These are phyloP conservation scores for Aspergillus oerlinghausenensis DNA, from an alignment of 2,329 filamentous ascomycete genomes.

Conservation along the genomic window DNA sequence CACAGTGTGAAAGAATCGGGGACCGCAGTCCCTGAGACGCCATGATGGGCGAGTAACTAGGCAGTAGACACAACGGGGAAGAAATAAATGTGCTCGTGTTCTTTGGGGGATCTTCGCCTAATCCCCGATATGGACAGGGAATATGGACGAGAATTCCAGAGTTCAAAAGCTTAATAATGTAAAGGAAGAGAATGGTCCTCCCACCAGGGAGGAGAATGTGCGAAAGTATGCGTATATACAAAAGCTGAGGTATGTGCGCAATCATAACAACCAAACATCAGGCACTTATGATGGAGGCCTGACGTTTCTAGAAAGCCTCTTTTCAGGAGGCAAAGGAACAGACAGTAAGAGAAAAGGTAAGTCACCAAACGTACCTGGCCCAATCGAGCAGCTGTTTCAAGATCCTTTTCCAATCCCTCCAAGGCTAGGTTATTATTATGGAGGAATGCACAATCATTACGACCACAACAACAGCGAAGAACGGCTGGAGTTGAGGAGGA, in stretches of 20 bases:
- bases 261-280: constrained; percentile 3
- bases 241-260: not conserved
- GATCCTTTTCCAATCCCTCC: constrained; percentile 78
- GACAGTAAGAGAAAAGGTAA: constrained; percentile 8
- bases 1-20: constrained; percentile 25
- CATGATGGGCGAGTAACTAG: constrained; percentile 13
- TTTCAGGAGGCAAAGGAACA: not conserved
- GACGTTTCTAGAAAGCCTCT: not conserved
- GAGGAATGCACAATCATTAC: constrained; percentile 71
- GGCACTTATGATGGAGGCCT: not conserved
- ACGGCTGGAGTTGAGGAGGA: constrained; percentile 21
- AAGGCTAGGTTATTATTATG: constrained; percentile 74
- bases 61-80: not conserved
- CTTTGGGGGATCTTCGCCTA: not conserved
- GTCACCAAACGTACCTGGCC: constrained; percentile 73
- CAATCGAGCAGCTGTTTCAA: constrained; percentile 77
- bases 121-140: not conserved
- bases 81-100: not conserved
- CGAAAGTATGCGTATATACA: constrained; percentile 4
- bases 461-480: constrained; percentile 76
- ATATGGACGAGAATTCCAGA: constrained; percentile 10
- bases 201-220: constrained; percentile 4
- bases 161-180: constrained; percentile 8
- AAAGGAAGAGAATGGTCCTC: constrained; percentile 2
- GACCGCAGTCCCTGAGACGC: constrained; percentile 17